A percentile compares a stretch with the other conserved stretches of the same genome.
phyloP scores from a whole-genome alignment of 2,329 filamentous ascomycete genomes.

The Juglanconis juglandina region DNA sequence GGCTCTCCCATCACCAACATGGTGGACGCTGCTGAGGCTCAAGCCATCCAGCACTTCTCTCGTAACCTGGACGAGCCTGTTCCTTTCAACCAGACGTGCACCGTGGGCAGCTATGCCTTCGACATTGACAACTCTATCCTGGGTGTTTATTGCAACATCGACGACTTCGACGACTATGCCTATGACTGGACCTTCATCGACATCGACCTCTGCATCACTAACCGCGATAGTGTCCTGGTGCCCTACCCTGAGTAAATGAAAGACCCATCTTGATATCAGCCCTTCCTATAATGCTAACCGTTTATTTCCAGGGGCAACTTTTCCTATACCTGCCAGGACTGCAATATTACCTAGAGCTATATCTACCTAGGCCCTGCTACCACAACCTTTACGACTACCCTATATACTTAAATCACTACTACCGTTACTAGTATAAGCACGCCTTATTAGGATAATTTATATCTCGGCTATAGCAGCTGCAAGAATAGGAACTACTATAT shows the following conservation, averaged over 20 bases:
- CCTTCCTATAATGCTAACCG: neutral
- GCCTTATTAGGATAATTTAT: constrained; percentile 9
- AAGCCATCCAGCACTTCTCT: neutral
- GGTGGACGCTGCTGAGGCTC: neutral
- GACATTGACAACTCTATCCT: constrained; percentile 27
- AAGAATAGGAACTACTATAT: neutral
- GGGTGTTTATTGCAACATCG: constrained; percentile 38
- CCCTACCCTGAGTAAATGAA: neutral
- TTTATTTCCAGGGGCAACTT: constrained; percentile 27
- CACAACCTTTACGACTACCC: constrained; percentile 23
- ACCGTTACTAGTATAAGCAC: constrained; percentile 27
- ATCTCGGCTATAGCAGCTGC: constrained; percentile 8
- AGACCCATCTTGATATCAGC: too few species aligned
- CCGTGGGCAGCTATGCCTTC: constrained; percentile 33
- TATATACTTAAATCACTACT: constrained; percentile 17
- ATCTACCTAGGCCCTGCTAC: constrained; percentile 25
- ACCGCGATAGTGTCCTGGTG: constrained; percentile 24
- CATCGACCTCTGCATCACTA: constrained; percentile 30
- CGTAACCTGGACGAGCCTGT: neutral
- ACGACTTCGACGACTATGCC: constrained; percentile 30
- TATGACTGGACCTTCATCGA: constrained; percentile 42
- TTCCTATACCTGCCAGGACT: constrained; percentile 26
- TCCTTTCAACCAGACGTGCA: constrained; percentile 28
- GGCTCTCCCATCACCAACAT: neutral
- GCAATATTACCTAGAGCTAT: constrained; percentile 24